Evolutionary conservation across 345 rosid species (phyloP), one percentile per base, ranked within the genome.

Genomic region (Gossypium stocksii): DNA sequence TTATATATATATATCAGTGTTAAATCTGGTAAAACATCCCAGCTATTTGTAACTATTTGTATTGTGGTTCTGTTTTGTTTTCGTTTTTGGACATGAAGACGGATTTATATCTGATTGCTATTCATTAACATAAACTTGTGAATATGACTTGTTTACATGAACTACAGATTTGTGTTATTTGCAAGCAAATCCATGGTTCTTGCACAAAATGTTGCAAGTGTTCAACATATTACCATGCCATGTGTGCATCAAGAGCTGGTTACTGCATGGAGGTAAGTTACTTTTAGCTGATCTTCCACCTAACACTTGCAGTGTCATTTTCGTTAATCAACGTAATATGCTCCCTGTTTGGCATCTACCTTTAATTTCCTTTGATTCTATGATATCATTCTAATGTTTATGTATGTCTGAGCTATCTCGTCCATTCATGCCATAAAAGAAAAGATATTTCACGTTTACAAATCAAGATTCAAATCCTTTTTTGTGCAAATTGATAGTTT

Each of bases 171-270:
- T 93, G 98, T 77, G 98, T 93, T 66, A 91, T 93, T 62, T 93
- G 98, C 82, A 90, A 91, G 80, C 98, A 93, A 90, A 89, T 91
- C 73, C 98, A 93, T 81, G 98, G 98, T 79, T 91, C 97, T 3
- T 93, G 98, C 81, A 90, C 92, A 10, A 93, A 90, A 64, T 93
- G 97, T 70, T 89, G 91, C 83, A 93, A 90, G 83, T 93, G 98
- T 79, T 90, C 98, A 34, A 93, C 97, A 1, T 91, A 91, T 83
- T 93, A 87, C 80, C 98, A 93, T 82, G 97, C 98, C 64, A 93
- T 91, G 98, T 93, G 98, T 78, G 98, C 98, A 70, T 93, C 98
- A 77, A 89, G 93, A 83, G 93, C 96, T 66, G 98, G 98, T 38
- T 91, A 90, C 70, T 86, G 98, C 69, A 93, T 91, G 98, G 98